These are phyloP conservation scores for Rhododendron ovatum DNA, from an alignment of 148 eudicot genomes.

Conservation along the genomic window DNA sequence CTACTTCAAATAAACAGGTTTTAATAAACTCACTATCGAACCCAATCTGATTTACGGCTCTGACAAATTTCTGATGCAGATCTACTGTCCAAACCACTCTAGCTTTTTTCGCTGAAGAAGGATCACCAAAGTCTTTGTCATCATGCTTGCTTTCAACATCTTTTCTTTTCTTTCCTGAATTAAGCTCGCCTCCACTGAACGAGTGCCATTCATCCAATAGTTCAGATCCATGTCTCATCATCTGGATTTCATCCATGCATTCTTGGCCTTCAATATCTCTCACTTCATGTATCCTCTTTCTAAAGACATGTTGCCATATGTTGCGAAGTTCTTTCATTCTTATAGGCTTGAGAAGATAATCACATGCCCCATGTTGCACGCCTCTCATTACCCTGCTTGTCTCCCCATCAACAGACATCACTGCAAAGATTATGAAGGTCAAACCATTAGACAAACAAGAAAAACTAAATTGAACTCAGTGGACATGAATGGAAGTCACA, in stretches of 20 bases:
- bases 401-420: constrained; percentile 99
- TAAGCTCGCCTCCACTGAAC: constrained; percentile 45
- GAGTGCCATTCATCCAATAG: constrained; percentile 44
- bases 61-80: constrained; percentile 91
- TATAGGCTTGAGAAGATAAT: constrained; percentile 92
- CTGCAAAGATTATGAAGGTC: constrained; percentile 33
- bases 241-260: constrained; percentile 50
- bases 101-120: constrained; percentile 65
- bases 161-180: constrained; percentile 57
- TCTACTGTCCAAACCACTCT: constrained; percentile 94
- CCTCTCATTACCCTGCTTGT: constrained; percentile 97
- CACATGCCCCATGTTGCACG: constrained; percentile 97
- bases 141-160: constrained; percentile 54
- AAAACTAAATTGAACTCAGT: background rate
- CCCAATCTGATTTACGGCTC: constrained; percentile 89
- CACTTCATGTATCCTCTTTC: constrained; percentile 81
- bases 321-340: constrained; percentile 94
- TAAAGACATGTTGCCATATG: constrained; percentile 94
- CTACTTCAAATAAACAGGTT: background rate
- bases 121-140: constrained; percentile 51
- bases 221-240: constrained; percentile 51
- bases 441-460: background rate
- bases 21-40: constrained; percentile 69
- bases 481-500: constrained; percentile 6
- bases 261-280: constrained; percentile 69